phyloP scores from a whole-genome alignment of 2,329 filamentous ascomycete species.

The Alternaria incomplexa region DNA sequence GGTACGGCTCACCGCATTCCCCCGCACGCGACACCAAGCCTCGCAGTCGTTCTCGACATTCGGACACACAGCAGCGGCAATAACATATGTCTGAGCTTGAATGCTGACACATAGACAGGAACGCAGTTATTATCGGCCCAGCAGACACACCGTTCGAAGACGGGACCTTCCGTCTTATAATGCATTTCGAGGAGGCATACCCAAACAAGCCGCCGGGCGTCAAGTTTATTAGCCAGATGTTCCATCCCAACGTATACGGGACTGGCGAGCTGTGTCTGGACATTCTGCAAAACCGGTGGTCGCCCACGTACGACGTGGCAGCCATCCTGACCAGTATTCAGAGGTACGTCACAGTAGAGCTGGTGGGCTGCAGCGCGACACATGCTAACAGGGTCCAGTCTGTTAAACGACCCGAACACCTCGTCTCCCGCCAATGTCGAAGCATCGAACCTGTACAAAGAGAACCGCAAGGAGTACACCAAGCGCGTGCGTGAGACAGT shows the following conservation, averaged over 20 bases:
- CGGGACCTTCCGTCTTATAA: constrained; percentile 94
- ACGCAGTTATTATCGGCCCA: constrained; percentile 96
- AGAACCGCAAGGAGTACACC: constrained; percentile 94
- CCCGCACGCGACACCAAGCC: constrained; percentile 35
- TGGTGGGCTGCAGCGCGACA: neutral
- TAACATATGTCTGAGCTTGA: neutral
- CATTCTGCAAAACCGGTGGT: constrained; percentile 98
- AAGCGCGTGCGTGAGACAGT: constrained; percentile 96
- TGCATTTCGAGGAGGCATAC: constrained; percentile 99
- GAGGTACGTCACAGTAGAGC: constrained; percentile 64
- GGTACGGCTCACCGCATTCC: constrained; percentile 60
- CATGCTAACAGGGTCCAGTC: constrained; percentile 58
- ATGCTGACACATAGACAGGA: constrained; percentile 65
- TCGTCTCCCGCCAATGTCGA: constrained; percentile 97
- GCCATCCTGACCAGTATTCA: constrained; percentile 97
- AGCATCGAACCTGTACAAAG: constrained; percentile 97
- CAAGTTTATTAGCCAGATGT: constrained; percentile 99
- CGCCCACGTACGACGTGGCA: constrained; percentile 96
- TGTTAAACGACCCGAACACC: constrained; percentile 98
- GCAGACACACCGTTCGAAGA: constrained; percentile 98
- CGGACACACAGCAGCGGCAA: neutral
- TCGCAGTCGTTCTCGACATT: neutral
- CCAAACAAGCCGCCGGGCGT: constrained; percentile 97
- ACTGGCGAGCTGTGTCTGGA: constrained; percentile 96
- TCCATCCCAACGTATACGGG: constrained; percentile 97